Evolutionary conservation across 768 basidiomycete genomes (phyloP), one percentile per base, ranked within the genome.

Genomic region (Mycena indigotica): DNA sequence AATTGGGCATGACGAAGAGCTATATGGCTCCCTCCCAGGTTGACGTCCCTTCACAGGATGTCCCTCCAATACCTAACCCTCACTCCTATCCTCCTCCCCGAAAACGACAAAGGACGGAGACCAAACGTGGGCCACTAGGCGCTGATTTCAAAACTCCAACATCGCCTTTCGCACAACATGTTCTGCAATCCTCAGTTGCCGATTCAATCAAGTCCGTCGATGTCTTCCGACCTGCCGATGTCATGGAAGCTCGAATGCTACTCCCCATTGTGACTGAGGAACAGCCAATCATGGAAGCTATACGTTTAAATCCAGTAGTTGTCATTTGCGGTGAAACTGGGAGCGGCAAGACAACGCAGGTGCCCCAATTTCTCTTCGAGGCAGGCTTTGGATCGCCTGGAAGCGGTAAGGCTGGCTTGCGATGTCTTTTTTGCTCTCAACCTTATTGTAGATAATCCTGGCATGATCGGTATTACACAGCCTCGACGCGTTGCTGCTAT

Each of bases 351-450:
- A 98, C 97, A 1, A 99, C 97, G 0, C 97, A 98, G 71, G 87
- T 98, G 5, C 97, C 97, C 12, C 97, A 98, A 70, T 98, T 98
- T 73, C 78, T 99, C n/a, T 98, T 89, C 59, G 97, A 99, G 71
- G 93, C 91, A 21, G 97, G 97, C 0, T 98, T 95, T 69, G 97
- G 96, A 2, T 83, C 84, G 46, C 79, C 85, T 6, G 85, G 80
- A 16, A 91, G 90, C 67, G 93, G 95, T 95, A 69, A 53, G 82
- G 62, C 19, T 23, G 58, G 52, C 28, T 6, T 28, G 26, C 41
- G 24, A 19, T 45, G 56, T 21, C 50, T 41, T 23, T 41, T 12
- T 30, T 44, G 13, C 53, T 50, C 46, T 60, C 38, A 58, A 49
- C n/a, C 25, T 17, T 58, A 15, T 52, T 2, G 39, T 30, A 96